phyloP scores from a whole-genome alignment of 208 protist genomes.

The Acanthamoeba triangularis region DNA sequence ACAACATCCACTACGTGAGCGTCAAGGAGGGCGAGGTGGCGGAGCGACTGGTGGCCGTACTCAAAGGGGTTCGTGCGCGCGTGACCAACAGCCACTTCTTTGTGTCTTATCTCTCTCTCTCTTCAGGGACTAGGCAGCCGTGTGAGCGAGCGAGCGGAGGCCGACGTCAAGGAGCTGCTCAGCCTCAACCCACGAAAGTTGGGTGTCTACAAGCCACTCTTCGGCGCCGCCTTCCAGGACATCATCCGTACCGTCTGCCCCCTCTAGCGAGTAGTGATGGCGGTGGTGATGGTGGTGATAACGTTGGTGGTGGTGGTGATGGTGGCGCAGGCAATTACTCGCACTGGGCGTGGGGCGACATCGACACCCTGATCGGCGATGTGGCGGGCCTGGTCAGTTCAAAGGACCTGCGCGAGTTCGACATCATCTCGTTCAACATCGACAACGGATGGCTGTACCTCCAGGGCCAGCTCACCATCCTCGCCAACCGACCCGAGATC shows the following conservation, averaged over 20 bases:
- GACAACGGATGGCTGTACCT: too few relatives aligned
- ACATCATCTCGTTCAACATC: too few relatives aligned
- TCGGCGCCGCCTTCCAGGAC: slow-evolving; percentile 17
- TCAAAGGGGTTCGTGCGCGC: too few relatives aligned
- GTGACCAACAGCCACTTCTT: too few relatives aligned
- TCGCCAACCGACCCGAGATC: neutral
- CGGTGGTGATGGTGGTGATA: too few relatives aligned
- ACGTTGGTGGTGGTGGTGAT: too few relatives aligned
- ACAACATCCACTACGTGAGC: slow-evolving; percentile 51
- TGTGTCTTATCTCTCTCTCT: too few relatives aligned
- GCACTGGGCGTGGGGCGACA: too few relatives aligned
- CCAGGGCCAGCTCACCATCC: neutral
- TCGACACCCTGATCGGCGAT: too few relatives aligned
- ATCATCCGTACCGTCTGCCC: neutral
- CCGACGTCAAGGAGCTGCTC: neutral
- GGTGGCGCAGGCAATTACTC: too few relatives aligned
- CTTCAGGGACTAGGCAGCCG: neutral
- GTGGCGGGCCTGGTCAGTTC: too few relatives aligned
- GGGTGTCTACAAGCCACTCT: slow-evolving; percentile 16
- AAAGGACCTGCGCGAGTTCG: too few relatives aligned
- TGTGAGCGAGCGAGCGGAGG: neutral
- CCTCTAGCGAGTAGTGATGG: neutral
- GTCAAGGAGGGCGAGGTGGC: neutral
- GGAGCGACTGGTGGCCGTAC: neutral
- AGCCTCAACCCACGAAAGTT: neutral